Conservation (phyloP, 768 basidiomycete species). For the Mrakia blollopis region DNA sequence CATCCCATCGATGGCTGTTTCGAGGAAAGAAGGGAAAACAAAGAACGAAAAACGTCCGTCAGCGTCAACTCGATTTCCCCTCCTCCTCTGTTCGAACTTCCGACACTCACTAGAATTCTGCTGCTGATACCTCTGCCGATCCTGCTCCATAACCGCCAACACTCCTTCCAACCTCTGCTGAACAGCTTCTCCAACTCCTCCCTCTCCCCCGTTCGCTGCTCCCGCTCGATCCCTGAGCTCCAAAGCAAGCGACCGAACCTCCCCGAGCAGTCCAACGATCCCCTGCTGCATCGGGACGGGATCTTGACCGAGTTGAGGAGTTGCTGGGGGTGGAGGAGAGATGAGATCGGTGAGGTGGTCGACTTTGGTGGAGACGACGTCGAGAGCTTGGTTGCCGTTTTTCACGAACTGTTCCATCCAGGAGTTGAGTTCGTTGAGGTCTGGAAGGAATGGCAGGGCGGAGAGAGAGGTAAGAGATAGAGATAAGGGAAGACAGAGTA, state of each 20-base stretch:
- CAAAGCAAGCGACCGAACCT: conserved; percentile 56
- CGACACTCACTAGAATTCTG: conserved; percentile 38
- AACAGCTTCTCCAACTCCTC: conserved; percentile 52
- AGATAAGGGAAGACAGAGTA: neutral
- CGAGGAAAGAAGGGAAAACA: too few species aligned
- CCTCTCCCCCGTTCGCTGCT: conserved; percentile 49
- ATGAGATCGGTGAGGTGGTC: conserved; percentile 26
- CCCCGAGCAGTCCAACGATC: conserved; percentile 42
- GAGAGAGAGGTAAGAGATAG: neutral
- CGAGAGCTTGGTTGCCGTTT: conserved; percentile 20
- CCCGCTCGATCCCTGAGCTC: conserved; percentile 49
- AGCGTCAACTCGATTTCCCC: neutral
- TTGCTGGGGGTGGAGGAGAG: conserved; percentile 21
- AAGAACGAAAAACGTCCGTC: conserved; percentile 1
- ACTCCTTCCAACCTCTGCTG: conserved; percentile 40
- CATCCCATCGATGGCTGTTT: conserved; percentile 40
- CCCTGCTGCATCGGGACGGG: neutral
- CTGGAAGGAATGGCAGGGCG: neutral
- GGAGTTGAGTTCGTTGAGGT: conserved; percentile 44
- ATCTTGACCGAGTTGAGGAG: conserved; percentile 10
- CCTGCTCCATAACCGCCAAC: conserved; percentile 41
- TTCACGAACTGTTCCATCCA: conserved; percentile 78
- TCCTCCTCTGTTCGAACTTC: neutral
- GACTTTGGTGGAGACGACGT: conserved; percentile 23
- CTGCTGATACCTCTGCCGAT: conserved; percentile 40